These are phyloP conservation scores for Didymella pomorum DNA, from an alignment of 2,329 filamentous ascomycete genomes.

Conservation along the genomic window DNA sequence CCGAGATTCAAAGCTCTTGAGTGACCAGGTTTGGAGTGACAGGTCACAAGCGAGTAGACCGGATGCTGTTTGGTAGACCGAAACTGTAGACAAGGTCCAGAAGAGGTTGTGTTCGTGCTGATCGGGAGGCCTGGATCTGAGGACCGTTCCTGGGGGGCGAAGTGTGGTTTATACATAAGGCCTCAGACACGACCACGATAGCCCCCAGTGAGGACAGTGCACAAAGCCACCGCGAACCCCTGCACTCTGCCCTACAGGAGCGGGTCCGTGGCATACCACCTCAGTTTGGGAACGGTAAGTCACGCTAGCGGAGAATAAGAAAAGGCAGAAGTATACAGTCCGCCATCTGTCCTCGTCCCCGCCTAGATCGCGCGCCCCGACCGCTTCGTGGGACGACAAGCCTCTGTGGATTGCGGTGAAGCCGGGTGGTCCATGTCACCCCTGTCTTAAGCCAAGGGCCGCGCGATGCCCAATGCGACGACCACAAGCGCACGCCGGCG, in stretches of 20 bases:
- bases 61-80: slow-evolving; percentile 19
- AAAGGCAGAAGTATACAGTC: slow-evolving; percentile 40
- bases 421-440: slow-evolving; percentile 28
- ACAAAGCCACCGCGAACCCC: slow-evolving; percentile 46
- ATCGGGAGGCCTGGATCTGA: slow-evolving; percentile 46
- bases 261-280: slow-evolving; percentile 45
- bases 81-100: slow-evolving; percentile 28
- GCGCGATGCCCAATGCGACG: slow-evolving; percentile 34
- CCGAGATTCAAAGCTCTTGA: slow-evolving; percentile 29
- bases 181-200: slow-evolving; percentile 33
- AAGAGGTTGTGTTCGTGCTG: slow-evolving; percentile 37
- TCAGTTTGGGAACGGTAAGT: slow-evolving; percentile 46
- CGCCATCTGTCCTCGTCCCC: slow-evolving; percentile 42
- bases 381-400: slow-evolving; percentile 42
- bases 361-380: slow-evolving; percentile 52
- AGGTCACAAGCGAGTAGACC: slow-evolving; percentile 29
- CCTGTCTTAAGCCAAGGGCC: slow-evolving; percentile 32
- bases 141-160: slow-evolving; percentile 44
- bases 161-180: slow-evolving; percentile 50
- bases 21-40: slow-evolving; percentile 42
- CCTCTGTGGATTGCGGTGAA: slow-evolving; percentile 47
- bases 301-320: slow-evolving; percentile 50
- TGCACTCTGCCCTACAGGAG: slow-evolving; percentile 45
- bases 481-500: slow-evolving; percentile 30
- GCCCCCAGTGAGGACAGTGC: slow-evolving; percentile 43